phyloP scores from a whole-genome alignment of 495 filamentous ascomycete genomes.

The Lichina pygmaea region DNA sequence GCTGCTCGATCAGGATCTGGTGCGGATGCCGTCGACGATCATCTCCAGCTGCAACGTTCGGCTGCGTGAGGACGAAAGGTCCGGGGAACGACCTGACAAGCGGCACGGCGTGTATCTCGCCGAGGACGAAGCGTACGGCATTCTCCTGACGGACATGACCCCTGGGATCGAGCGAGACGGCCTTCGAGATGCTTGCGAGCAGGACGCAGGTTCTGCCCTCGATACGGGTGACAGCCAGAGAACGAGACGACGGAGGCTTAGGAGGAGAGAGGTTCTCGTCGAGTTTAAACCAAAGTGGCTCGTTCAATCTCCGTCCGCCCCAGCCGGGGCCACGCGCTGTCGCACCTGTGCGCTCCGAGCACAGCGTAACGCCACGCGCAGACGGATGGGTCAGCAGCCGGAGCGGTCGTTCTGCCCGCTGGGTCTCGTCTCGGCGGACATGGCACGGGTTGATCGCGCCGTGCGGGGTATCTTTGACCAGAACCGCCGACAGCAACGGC shows the following conservation, averaged over 20 bases:
- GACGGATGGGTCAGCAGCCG: conserved; percentile 2
- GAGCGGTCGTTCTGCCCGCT: conserved; percentile 27
- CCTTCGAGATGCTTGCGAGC: conserved; percentile 1
- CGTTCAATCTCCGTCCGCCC: conserved; percentile 53
- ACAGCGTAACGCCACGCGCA: conserved; percentile 18
- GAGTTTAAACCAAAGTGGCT: conserved; percentile 97
- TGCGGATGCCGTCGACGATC: conserved; percentile 21
- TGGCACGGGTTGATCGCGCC: conserved; percentile 9
- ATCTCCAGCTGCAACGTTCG: conserved; percentile 22
- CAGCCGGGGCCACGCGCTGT: conserved; percentile 34
- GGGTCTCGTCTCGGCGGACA: conserved; percentile 14
- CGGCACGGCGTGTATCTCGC: conserved; percentile 33
- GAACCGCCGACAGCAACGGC: conserved; percentile 8
- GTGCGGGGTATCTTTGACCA: conserved; percentile 8
- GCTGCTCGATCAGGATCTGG: conserved; percentile 31
- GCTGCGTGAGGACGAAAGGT: conserved; percentile 15
- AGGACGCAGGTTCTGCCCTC: background rate
- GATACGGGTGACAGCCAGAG: conserved; percentile 1
- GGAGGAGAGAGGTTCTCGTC: conserved; percentile 17
- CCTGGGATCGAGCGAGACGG: conserved; percentile 10
- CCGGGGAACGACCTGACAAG: conserved; percentile 14
- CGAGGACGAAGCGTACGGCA: conserved; percentile 27
- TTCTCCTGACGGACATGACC: conserved; percentile 66
- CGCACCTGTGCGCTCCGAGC: conserved; percentile 63
- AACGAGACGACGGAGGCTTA: conserved; percentile 1